Evolutionary conservation across 208 protist species (phyloP), one percentile per base, ranked within the genome.

Genomic region (Sergeia podlipaevii): DNA sequence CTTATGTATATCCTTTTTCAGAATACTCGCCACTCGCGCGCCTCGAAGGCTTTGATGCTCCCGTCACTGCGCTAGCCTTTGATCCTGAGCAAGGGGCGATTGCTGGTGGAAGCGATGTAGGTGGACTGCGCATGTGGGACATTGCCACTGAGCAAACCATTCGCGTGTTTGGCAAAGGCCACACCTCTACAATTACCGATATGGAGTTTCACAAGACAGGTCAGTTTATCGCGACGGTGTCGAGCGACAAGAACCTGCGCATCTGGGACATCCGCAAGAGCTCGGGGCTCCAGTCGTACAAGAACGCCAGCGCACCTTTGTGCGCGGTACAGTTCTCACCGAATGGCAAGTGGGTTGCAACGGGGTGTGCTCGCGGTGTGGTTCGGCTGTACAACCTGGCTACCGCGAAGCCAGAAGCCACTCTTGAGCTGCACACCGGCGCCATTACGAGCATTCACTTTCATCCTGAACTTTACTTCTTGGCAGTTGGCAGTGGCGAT

Each of bases 241-340:
- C 86, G 2, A 76, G 70, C 1, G 82, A 94, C 54, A 81, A 59
- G n/a, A 58, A 71, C 56, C 59, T 94, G 46, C 86, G 82, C 43
- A 79, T 94, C 23, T 94, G 86, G 86, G 86, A 94, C 50, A 60
- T 70, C n/a, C 77, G 86, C n/a, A 94, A 86, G 53, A 80, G 73
- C 26, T 67, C 66, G 1, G 67, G 77, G 24, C 53, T 81, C 49
- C 86, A 89, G 52, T 83, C 74, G 8, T 89, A 91, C 65, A 89
- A 88, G 53, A 64, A 77, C 33, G 67, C 75, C 18, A 47, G 39
- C 2, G 70, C 67, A 8, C 70, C 82, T n/a, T 69, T 91, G 4
- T 82, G 76, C 49, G 69, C 74, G 20, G 76, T 81, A 29, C 60
- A 73, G 38, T 91, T 94, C 64, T 81, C 79, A 15, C 86, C 86